A percentile compares a stretch with the other conserved stretches of the same genome.
These are phyloP conservation scores for Blumeria hordei DNA, from an alignment of 2,329 filamentous ascomycete genomes.

Conservation along the genomic window DNA sequence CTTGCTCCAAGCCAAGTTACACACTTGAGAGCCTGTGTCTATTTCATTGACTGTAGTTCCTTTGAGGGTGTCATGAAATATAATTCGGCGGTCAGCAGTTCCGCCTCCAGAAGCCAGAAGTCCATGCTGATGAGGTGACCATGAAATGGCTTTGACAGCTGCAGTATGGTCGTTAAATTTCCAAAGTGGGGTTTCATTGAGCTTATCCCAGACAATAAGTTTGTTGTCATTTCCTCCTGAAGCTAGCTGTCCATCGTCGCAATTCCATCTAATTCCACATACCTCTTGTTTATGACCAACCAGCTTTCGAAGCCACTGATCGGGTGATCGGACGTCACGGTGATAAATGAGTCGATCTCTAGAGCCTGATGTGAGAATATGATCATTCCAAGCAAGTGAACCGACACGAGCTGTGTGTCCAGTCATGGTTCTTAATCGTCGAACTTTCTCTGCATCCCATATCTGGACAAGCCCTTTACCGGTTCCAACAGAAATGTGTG, in stretches of 20 bases:
- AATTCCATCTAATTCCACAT: constrained; percentile 91
- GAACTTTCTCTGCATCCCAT: constrained; percentile 77
- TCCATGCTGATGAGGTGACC: constrained; percentile 88
- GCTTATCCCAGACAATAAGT: constrained; percentile 92
- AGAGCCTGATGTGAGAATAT: constrained; percentile 88
- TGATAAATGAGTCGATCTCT: constrained; percentile 86
- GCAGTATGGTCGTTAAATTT: constrained; percentile 90
- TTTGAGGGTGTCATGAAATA: constrained; percentile 91
- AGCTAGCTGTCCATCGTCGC: constrained; percentile 80
- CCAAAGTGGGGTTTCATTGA: constrained; percentile 75
- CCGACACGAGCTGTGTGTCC: constrained; percentile 86
- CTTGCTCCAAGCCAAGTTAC: constrained; percentile 90
- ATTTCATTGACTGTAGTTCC: constrained; percentile 63
- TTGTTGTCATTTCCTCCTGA: constrained; percentile 98
- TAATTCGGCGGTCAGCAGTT: constrained; percentile 86
- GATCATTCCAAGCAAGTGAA: constrained; percentile 89
- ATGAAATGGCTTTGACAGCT: constrained; percentile 91
- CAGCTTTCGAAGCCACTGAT: constrained; percentile 70
- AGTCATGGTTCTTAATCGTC: constrained; percentile 82
- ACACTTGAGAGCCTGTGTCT: constrained; percentile 96
- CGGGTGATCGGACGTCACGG: constrained; percentile 76
- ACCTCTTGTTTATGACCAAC: constrained; percentile 96
- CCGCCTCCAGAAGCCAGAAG: constrained; percentile 89
- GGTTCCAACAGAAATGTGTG: constrained; percentile 85
- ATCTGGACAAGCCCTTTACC: constrained; percentile 89